phyloP scores from a whole-genome alignment of 179 eudicot genomes.

The Beta lomatogona region DNA sequence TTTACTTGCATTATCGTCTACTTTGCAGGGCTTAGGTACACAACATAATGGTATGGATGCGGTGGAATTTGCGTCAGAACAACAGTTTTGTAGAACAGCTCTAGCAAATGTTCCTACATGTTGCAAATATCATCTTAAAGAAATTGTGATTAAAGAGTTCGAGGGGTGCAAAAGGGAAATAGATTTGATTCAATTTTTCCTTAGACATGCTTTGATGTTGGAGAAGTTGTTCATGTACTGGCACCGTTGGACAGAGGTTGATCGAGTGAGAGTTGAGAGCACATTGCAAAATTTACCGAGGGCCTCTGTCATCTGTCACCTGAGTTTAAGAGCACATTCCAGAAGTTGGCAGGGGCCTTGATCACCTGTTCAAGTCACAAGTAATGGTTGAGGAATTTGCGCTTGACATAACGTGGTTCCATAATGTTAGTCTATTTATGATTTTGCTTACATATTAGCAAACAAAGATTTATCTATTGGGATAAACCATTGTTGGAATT shows the following conservation, averaged over 20 bases:
- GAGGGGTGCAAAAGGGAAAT: not conserved
- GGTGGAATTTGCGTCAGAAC: not conserved
- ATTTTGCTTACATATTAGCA: too few species aligned
- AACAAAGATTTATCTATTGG: too few species aligned
- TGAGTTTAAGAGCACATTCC: too few species aligned
- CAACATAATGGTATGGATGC: too few species aligned
- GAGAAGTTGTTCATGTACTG: conserved; percentile 11
- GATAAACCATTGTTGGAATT: too few species aligned
- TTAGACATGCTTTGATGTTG: not conserved
- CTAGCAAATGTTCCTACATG: conserved; percentile 8
- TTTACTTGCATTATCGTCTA: conserved; percentile 2
- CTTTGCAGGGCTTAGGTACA: not conserved
- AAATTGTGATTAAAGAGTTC: not conserved
- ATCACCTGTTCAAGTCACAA: too few species aligned
- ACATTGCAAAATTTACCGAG: conserved; percentile 5
- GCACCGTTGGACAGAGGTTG: not conserved
- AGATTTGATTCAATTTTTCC: not conserved
- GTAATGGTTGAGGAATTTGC: too few species aligned
- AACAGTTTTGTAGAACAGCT: not conserved
- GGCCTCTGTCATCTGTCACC: not conserved
- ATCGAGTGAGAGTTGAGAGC: not conserved
- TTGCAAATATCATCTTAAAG: conserved; percentile 10
- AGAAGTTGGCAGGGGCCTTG: too few species aligned
- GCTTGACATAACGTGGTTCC: too few species aligned
- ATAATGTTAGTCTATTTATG: too few species aligned